Evolutionary conservation across 371 early-diverging fungal genomes (phyloP).

Genomic region (Parasitella parasitica): DNA sequence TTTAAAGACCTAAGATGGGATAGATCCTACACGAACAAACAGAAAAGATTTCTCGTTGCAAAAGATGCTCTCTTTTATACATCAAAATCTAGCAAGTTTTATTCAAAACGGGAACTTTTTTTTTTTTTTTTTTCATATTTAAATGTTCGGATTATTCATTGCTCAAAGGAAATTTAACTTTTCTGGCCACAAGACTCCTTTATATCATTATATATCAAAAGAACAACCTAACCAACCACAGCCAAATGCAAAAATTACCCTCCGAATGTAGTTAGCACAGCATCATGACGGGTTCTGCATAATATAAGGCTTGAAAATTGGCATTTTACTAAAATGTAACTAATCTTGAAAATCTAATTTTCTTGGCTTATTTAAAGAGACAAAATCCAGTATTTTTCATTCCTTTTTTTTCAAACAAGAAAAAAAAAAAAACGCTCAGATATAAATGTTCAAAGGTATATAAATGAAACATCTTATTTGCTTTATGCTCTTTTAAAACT

Average conservation of each 20-base stretch:
- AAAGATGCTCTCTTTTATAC: slow-evolving; percentile 4
- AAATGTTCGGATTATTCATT: slow-evolving; percentile 17
- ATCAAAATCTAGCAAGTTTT: slow-evolving; percentile 16
- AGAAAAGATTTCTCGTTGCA: background rate
- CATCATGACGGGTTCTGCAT: slow-evolving; percentile 9
- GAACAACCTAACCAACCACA: slow-evolving; percentile 5
- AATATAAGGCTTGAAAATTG: background rate
- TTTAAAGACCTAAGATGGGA: background rate
- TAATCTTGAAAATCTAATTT: background rate
- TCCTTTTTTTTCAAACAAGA: background rate
- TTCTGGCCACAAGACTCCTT: background rate
- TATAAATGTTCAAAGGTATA: slow-evolving; percentile 25
- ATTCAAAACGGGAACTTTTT: slow-evolving; percentile 28
- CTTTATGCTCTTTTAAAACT: slow-evolving; percentile 5
- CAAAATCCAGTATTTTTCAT: background rate
- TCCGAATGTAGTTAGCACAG: slow-evolving; percentile 6
- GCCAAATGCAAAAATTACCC: slow-evolving; percentile 4
- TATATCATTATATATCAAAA: background rate
- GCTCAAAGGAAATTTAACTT: slow-evolving; percentile 16
- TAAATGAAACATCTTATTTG: background rate
- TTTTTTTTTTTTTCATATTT: background rate
- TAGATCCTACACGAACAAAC: background rate
- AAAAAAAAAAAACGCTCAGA: background rate
- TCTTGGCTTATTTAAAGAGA: background rate
- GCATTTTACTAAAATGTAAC: background rate